Base-by-base conservation (phyloP, 495 filamentous ascomycete species). In the Acidiella bohemica region DNA sequence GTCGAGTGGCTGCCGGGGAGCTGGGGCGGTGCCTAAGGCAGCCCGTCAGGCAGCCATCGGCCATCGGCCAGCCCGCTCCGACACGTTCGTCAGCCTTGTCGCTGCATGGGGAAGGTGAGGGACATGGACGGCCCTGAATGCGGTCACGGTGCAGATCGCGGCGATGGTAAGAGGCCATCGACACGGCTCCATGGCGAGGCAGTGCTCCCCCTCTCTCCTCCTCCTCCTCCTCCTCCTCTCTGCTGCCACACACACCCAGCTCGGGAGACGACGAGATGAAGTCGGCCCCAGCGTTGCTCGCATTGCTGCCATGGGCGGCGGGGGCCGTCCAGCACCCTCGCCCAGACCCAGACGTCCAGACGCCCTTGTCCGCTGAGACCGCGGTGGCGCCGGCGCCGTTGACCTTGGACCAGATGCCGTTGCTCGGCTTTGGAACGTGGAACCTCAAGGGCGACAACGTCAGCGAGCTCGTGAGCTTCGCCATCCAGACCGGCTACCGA, bases 401-500 rank as follows among this genome's bases (percentile, higher is more conserved):
- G 24, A 45, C 46, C 11, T 42, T 53, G 22, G 41, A 53, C 20
- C 23, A 17, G 5, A 56, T 56, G 21, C 56, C 56, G 8, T 34
- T 53, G 10, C 37, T 56, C 10, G 55, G 55, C 18, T 56, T 49
- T 31, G 55, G 57, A 5, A 58, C 55, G 2, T 59, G 55, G 55
- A 55, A 54, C 36, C 40, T 56, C 19, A 44, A 52, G 18, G 47
- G 44, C n/a, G 30, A 48, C 14, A 59, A 56, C 32, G 47, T 45
- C 10, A 36, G 50, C 19, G 53, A 42, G 31, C 53, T 53, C 16
- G 56, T 61, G 5, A 44, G 53, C 13, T 57, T 57, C 28, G 66
- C 67, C 14, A 60, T 70, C 36, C 60, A 66, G 50, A 42, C 61
- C 12, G 66, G 67, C 10, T 70, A 67, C 49, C 13, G 47, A 9